Conservation (phyloP, 164 flowering plant species). For the Vitis cinerea region DNA sequence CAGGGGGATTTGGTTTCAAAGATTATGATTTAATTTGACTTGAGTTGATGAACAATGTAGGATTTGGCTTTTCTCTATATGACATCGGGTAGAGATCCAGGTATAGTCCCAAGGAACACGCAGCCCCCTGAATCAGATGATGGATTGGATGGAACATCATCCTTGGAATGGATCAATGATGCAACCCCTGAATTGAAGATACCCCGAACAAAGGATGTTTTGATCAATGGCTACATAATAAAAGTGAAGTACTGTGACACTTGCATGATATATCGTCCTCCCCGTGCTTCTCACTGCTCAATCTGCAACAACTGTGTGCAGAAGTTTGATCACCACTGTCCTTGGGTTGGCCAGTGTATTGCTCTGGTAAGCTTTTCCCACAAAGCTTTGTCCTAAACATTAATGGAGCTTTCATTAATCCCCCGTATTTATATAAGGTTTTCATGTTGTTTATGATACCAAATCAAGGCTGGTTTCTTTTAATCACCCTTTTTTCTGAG, state of each 20-base stretch:
- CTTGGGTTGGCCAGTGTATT: slow-evolving; percentile 47
- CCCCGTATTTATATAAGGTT: no score
- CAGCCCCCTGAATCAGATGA: slow-evolving; percentile 25
- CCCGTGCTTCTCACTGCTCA: slow-evolving; percentile 50
- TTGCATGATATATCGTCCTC: slow-evolving; percentile 40
- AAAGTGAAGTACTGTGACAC: slow-evolving; percentile 48
- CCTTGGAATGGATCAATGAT: slow-evolving; percentile 25
- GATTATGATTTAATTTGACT: background rate
- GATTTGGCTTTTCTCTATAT: slow-evolving; percentile 32
- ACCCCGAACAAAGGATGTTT: slow-evolving; percentile 26
- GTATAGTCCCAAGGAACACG: slow-evolving; percentile 31
- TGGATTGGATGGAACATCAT: background rate
- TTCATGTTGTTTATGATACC: no score
- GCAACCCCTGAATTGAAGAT: slow-evolving; percentile 13
- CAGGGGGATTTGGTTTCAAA: background rate
- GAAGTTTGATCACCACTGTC: slow-evolving; percentile 48
- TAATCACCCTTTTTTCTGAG: no score
- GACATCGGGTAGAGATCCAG: slow-evolving; percentile 39
- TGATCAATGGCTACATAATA: slow-evolving; percentile 25
- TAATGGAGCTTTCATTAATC: no score
- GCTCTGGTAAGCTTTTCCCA: slow-evolving; percentile 21
- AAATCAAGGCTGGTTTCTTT: background rate
- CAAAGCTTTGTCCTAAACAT: no score
- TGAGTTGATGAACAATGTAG: slow-evolving; percentile 14
- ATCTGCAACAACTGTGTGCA: slow-evolving; percentile 50